A percentile compares a stretch with the other conserved stretches of the same genome.
Evolutionary conservation across 371 early-diverging fungal species (phyloP).

Genomic region (Mortierella sp.): DNA sequence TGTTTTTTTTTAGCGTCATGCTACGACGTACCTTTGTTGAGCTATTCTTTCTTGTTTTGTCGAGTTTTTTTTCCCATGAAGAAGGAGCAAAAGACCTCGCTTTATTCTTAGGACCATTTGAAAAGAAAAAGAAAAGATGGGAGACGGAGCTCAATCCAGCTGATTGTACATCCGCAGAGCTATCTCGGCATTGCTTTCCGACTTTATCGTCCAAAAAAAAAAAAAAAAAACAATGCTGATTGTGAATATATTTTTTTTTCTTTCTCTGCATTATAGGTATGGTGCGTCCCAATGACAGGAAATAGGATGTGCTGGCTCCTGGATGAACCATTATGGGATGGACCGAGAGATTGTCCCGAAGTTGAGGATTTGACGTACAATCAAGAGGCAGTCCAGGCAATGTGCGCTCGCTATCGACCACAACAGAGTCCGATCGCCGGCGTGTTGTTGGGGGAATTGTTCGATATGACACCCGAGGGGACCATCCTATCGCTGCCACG

Average conservation of each 20-base stretch:
- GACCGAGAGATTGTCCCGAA: conserved; percentile 26
- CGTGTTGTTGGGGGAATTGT: conserved; percentile 14
- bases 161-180: background rate
- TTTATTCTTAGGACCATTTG: too few species aligned
- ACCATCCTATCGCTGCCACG: conserved; percentile 27
- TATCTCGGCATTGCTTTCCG: background rate
- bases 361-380: conserved; percentile 30
- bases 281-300: conserved; percentile 40
- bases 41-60: background rate
- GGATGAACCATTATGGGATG: conserved; percentile 17
- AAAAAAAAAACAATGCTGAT: too few species aligned
- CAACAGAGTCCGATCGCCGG: conserved; percentile 16
- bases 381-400: conserved; percentile 5
- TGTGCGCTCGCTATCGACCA: conserved; percentile 19
- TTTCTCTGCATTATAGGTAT: conserved; percentile 17
- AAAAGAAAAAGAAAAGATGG: too few species aligned
- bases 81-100: too few species aligned
- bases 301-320: conserved; percentile 44
- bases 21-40: too few species aligned
- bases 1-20: too few species aligned
- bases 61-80: background rate
- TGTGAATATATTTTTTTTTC: background rate
- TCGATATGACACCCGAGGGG: conserved; percentile 26
- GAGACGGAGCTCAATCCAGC: conserved; percentile 1
- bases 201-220: too few species aligned